Evolutionary conservation across 495 filamentous ascomycete species (phyloP), one percentile per base, ranked within the genome.

Genomic region (Margaritispora aquatica): DNA sequence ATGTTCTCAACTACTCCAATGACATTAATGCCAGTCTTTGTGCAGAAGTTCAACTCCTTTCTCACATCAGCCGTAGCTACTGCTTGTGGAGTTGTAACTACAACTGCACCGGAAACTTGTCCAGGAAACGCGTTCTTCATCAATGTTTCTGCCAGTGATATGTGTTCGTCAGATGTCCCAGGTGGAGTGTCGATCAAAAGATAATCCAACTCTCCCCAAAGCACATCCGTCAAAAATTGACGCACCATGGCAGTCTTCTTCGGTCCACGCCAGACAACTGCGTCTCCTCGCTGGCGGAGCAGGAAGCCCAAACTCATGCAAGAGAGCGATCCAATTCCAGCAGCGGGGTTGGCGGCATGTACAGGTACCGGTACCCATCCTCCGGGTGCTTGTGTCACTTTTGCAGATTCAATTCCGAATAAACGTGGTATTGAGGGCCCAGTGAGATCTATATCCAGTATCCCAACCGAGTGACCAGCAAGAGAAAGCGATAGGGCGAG

Each of bases 171-270:
- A 52, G 89, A 94, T 10, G 94, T 98, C 17, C 94, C 94, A 0
- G 94, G 94, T 24, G 94, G 94, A 1, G 94, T 98, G 74, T 98
- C 94, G 63, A 98, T 87, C 54, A 98, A 80, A 10, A 98, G 79
- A 72, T 89, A 96, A 70, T 96, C 91, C 27, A 91, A 80, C 11
- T 81, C 77, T 27, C 86, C 88, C 94, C 94, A 98, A n/a, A 86
- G 80, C 5, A 96, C 93, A 69, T 96, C 91, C 0, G 87, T 84
- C 23, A 97, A 76, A 68, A 98, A 97, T 67, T 98, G 94, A 27
- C 89, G 86, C 44, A 98, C 92, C 94, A 98, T 97, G 26, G 95
- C 95, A 9, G 95, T 98, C 75, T 98, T 98, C 74, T 98, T 98
- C 0, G 94, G 94, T 0, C 94, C 94, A 49, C 94, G 85, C 94